Evolutionary conservation across 1,284 basidiomycete species (phyloP), one percentile per base, ranked within the genome.

Genomic region (Porodaedalea pini): DNA sequence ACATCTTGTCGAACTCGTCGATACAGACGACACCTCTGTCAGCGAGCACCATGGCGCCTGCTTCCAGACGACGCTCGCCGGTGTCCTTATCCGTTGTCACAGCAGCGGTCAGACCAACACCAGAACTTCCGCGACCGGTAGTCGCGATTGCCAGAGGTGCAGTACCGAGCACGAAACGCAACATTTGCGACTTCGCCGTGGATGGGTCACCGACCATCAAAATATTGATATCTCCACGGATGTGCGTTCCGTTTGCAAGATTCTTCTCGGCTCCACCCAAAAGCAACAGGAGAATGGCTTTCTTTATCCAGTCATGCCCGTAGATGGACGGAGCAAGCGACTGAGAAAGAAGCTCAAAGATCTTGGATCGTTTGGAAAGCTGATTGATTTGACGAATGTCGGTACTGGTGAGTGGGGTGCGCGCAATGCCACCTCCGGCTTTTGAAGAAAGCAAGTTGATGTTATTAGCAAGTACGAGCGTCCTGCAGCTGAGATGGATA

Each of bases 1-100:
- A 94, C 96, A 99, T 99, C 73, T 99, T 99, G 81, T 99, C 96
- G 68, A 99, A 99, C 74, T 99, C 96, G 73, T 99, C 97, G 66
- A 99, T 99, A 74, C 96, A 99, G 47, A 99, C 96, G 11, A 99
- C 94, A 19, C 97, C 97, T 61, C 95, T 87, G 72, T 99, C 97
- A n/a, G 97, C 97, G 48, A 99, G 85, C 32, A 99, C 97, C 97
- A 99, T 99, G 11, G 97, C 97, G 59, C 97, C 97, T 6, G 96
- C 97, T 75, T 99, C 97, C 48, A 99, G 82, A 59, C 96, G 80
- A 56, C 97, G 85, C 70, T 99, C 97, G 57, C 92, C 92, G 15
- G 97, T 99, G 70, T 99, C 97, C 72, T 91, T 92, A 76, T 99
- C 97, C 2, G 91, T 98, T 7, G 96, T 99, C 10, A 99, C 97